Evolutionary conservation across 108 stramenopile genomes (phyloP), one percentile per base, ranked within the genome.

Genomic region (Fragilariopsis cylindrus): DNA sequence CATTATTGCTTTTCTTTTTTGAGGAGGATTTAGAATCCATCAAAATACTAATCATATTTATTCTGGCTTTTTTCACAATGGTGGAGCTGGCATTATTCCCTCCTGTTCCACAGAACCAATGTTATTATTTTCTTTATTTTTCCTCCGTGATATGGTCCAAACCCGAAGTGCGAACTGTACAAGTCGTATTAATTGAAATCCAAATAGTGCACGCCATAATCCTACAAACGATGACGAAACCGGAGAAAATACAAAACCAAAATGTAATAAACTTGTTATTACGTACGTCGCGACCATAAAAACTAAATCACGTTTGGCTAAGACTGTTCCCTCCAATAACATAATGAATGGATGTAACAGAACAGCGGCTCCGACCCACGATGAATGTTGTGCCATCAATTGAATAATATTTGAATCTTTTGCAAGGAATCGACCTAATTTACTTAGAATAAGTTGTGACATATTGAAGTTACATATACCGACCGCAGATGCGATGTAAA

Each of bases 281-380:
- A 79, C 69, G 58, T 96, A 96, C 7, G 82, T 78, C 8, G 56
- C 80, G 2, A 92, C 69, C 76, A 96, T 71, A 48, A 76, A 88
- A 6, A 56, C 49, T 11, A 89, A 50, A 75, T 93, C 91, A 15
- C 85, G 71, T 39, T 78, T 79, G 7, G 90, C 95, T 54, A 92
- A 80, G 4, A 92, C 86, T 5, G 81, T 70, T 7, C 92, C 95
- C 72, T 96, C 92, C 16, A 91, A 50, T 3, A 89, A 65, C 88
- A 96, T 86, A 15, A 89, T 81, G 19, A 93, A 76, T 21, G 95
- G 92, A 74, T 96, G 95, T 18, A 92, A 71, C 3, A 90, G 72
- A 3, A 87, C 66, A 5, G 85, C 74, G 18, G 77, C 13, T 21
- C 80, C 81, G 58, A 90, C 76, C 48, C 63, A 82, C 1, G 76